These are phyloP conservation scores for Meripilus lineatus DNA, from an alignment of 1,284 basidiomycete genomes.

Conservation along the genomic window DNA sequence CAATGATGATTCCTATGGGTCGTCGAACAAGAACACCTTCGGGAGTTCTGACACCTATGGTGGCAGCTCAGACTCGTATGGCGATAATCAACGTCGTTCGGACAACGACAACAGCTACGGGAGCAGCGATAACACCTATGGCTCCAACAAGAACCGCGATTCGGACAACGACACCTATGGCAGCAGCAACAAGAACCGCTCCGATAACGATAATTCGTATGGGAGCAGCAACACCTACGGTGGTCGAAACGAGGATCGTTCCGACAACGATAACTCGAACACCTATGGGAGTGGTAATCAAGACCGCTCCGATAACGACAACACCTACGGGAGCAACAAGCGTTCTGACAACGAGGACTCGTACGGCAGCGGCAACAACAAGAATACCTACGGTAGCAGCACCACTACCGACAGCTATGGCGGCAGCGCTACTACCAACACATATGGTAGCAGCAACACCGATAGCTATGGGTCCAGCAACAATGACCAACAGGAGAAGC, in stretches of 20 bases:
- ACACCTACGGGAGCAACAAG: slow-evolving; percentile 20
- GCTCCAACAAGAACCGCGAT: slow-evolving; percentile 4
- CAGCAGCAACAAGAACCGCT: slow-evolving; percentile 14
- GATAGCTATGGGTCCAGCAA: slow-evolving; percentile 16
- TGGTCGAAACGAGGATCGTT: slow-evolving; percentile 16
- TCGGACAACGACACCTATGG: slow-evolving; percentile 13
- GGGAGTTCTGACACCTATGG: background rate
- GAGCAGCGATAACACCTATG: slow-evolving; percentile 10
- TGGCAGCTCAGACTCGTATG: background rate
- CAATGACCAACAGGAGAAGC: slow-evolving; percentile 9
- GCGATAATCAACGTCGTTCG: too few species aligned
- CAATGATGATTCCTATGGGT: slow-evolving; percentile 7
- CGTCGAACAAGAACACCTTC: slow-evolving; percentile 1
- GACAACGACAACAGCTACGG: slow-evolving; percentile 8
- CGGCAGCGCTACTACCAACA: slow-evolving; percentile 5
- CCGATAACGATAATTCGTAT: slow-evolving; percentile 19
- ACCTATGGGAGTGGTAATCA: slow-evolving; percentile 8
- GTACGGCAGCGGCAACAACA: slow-evolving; percentile 8
- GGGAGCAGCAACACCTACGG: slow-evolving; percentile 5
- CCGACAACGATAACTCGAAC: slow-evolving; percentile 8
- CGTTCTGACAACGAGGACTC: slow-evolving; percentile 11
- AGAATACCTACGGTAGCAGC: slow-evolving; percentile 10
- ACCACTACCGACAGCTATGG: slow-evolving; percentile 5
- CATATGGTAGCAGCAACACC: slow-evolving; percentile 11
- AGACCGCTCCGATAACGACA: slow-evolving; percentile 17